Conservation (phyloP, 768 basidiomycete species). For the Russula abietina region DNA sequence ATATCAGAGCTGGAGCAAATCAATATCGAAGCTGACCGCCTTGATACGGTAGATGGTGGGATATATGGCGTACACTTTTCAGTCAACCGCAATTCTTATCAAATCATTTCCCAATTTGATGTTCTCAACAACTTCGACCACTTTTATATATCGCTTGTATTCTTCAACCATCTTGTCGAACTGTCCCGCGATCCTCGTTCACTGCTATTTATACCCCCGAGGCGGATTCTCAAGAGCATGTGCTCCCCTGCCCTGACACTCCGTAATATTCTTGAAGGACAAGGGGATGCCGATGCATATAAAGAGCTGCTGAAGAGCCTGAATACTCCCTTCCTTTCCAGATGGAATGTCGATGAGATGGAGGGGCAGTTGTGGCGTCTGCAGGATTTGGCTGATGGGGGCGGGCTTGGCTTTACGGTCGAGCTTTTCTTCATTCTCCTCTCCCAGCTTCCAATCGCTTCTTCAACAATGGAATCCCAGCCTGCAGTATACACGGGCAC, state of each 20-base stretch:
- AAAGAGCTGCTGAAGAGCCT: background rate
- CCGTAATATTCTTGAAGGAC: background rate
- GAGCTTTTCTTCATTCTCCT: background rate
- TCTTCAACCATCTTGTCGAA: background rate
- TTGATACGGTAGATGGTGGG: too few species aligned
- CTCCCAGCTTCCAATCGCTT: background rate
- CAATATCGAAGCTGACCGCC: background rate
- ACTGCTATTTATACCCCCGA: background rate
- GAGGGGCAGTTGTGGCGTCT: too few species aligned
- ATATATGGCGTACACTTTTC: too few species aligned
- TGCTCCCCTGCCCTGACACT: too few species aligned
- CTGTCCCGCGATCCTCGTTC: background rate
- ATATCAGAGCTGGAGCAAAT: background rate
- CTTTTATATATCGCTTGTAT: too few species aligned
- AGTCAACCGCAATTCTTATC: background rate
- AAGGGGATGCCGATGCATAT: background rate
- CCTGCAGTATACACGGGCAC: background rate
- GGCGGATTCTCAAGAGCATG: background rate
- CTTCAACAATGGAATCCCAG: background rate
- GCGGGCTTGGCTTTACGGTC: too few species aligned
- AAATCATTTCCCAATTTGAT: background rate
- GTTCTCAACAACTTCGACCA: background rate
- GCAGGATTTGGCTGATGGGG: too few species aligned
- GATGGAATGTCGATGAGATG: background rate
- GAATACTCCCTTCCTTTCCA: too few species aligned